These are phyloP conservation scores for Fusarium mexicanum DNA, from an alignment of 2,329 filamentous ascomycete species.

Conservation along the genomic window DNA sequence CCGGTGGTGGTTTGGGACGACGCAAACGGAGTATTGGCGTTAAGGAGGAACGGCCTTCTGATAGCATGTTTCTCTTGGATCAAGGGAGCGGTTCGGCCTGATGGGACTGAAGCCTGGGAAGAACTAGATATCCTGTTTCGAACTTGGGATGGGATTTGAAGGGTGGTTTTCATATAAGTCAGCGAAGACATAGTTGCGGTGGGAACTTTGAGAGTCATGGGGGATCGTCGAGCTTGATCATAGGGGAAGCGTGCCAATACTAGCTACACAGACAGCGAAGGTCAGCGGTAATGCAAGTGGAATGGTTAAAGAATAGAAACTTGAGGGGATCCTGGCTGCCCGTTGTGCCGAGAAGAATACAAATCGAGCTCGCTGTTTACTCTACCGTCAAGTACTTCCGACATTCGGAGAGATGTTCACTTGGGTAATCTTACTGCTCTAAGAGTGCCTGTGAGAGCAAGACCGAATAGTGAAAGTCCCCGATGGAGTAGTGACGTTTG, in stretches of 20 bases:
- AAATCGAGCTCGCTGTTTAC: not conserved
- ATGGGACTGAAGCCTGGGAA: not conserved
- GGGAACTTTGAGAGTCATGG: not conserved
- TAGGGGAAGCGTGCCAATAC: too few relatives aligned
- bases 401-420: not conserved
- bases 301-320: too few relatives aligned
- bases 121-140: too few relatives aligned
- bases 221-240: not conserved
- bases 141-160: not conserved
- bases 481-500: not conserved
- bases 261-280: not conserved
- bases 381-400: too few relatives aligned
- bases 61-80: not conserved
- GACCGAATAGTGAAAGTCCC: too few relatives aligned
- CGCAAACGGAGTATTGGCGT: not conserved
- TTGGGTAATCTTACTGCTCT: rapidly evolving
- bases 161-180: not conserved
- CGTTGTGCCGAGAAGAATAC: not conserved
- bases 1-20: too few relatives aligned
- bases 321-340: rapidly evolving
- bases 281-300: not conserved
- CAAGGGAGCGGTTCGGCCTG: not conserved
- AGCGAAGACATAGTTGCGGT: not conserved
- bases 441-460: rapidly evolving
- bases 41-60: not conserved